Conservation (phyloP, 2,329 filamentous ascomycete species). For the Pezicula carpinea region DNA sequence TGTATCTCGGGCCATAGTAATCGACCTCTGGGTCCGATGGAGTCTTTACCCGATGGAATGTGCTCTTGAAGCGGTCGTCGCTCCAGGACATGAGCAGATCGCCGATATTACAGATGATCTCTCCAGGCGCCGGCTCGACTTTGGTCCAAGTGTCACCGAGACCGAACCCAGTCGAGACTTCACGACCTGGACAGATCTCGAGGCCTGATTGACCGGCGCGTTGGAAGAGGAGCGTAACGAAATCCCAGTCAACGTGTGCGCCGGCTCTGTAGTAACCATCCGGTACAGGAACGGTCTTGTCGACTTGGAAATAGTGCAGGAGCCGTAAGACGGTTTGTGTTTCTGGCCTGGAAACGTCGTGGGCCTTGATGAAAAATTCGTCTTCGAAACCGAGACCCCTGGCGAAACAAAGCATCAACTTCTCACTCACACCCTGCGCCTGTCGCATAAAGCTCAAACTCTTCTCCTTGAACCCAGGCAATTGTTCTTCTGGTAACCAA, state of each 20-base stretch:
- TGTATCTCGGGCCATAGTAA: conserved; percentile 57
- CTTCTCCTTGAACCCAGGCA: conserved; percentile 44
- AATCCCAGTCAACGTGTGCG: conserved; percentile 60
- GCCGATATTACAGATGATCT: conserved; percentile 62
- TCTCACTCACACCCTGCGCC: conserved; percentile 42
- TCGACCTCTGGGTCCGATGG: conserved; percentile 47
- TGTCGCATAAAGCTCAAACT: conserved; percentile 28
- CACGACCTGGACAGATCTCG: conserved; percentile 61
- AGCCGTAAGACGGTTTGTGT: conserved; percentile 49
- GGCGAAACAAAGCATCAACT: conserved; percentile 51
- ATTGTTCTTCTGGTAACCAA: conserved; percentile 29
- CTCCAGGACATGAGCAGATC: conserved; percentile 64
- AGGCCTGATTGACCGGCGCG: conserved; percentile 54
- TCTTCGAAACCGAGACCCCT: conserved; percentile 48
- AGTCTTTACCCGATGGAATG: conserved; percentile 60
- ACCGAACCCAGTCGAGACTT: conserved; percentile 54
- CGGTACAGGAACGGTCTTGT: conserved; percentile 27
- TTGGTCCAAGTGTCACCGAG: conserved; percentile 59
- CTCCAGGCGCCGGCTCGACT: conserved; percentile 47
- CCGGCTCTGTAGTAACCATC: conserved; percentile 55
- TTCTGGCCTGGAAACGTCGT: conserved; percentile 42
- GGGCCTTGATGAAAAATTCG: conserved; percentile 47
- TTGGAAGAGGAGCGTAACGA: conserved; percentile 60
- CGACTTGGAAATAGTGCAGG: conserved; percentile 52
- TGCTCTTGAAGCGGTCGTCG: conserved; percentile 63